A percentile compares a stretch with the other conserved stretches of the same genome.
Evolutionary conservation across 108 stramenopile genomes (phyloP).

Genomic region (Asterionellopsis glacialis): DNA sequence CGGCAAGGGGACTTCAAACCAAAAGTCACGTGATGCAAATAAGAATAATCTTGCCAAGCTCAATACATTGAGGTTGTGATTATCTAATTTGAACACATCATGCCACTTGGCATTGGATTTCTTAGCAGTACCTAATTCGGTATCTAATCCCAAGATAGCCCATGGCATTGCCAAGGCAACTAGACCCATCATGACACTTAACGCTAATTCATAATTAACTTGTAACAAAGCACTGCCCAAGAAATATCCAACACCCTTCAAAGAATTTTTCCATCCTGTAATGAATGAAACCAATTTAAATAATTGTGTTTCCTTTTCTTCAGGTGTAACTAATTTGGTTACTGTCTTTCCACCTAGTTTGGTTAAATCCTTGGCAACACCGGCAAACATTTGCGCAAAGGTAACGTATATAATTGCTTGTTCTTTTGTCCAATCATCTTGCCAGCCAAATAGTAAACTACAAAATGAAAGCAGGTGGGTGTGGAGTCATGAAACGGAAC

Average conservation of each 20-base stretch:
- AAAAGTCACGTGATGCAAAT: conserved; percentile 91
- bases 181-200: conserved; percentile 83
- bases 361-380: conserved; percentile 91
- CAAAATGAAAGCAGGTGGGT: too few relatives aligned
- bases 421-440: conserved; percentile 61
- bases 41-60: conserved; percentile 86
- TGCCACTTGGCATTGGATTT: conserved; percentile 66
- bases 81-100: conserved; percentile 77
- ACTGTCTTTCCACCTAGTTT: conserved; percentile 94
- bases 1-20: conserved; percentile 95
- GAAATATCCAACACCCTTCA: conserved; percentile 93
- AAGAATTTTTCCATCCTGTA: conserved; percentile 94
- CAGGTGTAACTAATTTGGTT: conserved; percentile 90
- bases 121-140: conserved; percentile 76
- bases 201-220: conserved; percentile 70
- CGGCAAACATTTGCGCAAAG: conserved; percentile 90
- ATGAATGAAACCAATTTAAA: conserved; percentile 85
- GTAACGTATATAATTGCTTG: conserved; percentile 84
- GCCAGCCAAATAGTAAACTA: conserved; percentile 72
- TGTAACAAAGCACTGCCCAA: conserved; percentile 72
- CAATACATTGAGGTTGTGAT: conserved; percentile 79
- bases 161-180: conserved; percentile 82
- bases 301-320: conserved; percentile 79
- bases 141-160: conserved; percentile 76
- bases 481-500: too few relatives aligned